Base-by-base conservation (phyloP, 2,329 filamentous ascomycete genomes). In the Karstenula rhodostoma region DNA sequence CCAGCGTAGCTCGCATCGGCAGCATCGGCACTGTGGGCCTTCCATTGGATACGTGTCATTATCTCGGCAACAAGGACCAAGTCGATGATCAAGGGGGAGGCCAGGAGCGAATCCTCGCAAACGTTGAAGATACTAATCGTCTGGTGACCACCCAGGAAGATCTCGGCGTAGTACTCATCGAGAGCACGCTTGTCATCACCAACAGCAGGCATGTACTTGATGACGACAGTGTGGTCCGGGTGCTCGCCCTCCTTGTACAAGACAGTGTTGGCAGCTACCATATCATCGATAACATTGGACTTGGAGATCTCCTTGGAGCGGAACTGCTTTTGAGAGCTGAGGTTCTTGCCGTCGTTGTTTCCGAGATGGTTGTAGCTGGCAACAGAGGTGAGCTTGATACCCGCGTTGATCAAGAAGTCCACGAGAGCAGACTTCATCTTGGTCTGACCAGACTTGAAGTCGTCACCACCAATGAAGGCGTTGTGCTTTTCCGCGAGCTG, bases 341-440 rank as follows among this genome's bases (percentile, higher is more conserved):
- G 82, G 84, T 99, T 99, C 89, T 94, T 97, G 84, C 95, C 95
- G 78, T 99, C 94, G 77, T 99, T 99, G 88, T 99, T 99, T 75
- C 95, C 95, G 58, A 99, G 89, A 80, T 99, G 95, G 85, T 99
- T 99, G 89, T 99, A 99, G 82, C 92, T 96, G 67, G 95, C 93
- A 82, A 99, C 98, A 43, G 94, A 97, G 61, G 94, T 98, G 76
- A 99, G 89, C 85, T 97, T 97, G 87, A 99, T 98, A 78, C 95
- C 95, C 50, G 95, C 95, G 78, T 89, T 97, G 89, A 99, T 97
- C 78, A 99, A 82, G 84, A 99, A 99, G 82, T 99, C 95, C 48
- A 98, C 95, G 32, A 99, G 88, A 22, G 95, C 95, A 62, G 95
- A 98, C 85, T 99, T 99, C 95, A 99, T 99, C 89, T 99, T 99